A percentile compares a stretch with the other conserved stretches of the same genome.
These are phyloP conservation scores for Paracamarosporium sp. DNA, from an alignment of 2,329 filamentous ascomycete genomes.

Conservation along the genomic window DNA sequence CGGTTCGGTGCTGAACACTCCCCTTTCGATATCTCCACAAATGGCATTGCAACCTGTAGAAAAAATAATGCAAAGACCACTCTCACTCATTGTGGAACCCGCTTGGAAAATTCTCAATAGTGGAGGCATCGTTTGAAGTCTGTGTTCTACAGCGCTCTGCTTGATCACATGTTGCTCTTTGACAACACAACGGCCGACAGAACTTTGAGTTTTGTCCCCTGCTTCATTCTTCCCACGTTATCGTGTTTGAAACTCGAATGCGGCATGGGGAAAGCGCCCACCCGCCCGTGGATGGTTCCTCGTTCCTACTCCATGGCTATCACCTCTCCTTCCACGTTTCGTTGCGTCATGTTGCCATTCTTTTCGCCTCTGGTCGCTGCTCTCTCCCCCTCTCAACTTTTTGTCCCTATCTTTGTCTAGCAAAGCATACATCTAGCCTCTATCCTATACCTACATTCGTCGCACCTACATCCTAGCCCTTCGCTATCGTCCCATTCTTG, in stretches of 20 bases:
- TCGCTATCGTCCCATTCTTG: constrained; percentile 10
- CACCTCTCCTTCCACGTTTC: constrained; percentile 1
- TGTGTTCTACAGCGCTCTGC: too few species aligned
- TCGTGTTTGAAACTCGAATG: not conserved
- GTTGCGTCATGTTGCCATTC: constrained; percentile 6
- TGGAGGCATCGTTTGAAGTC: too few species aligned
- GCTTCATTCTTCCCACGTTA: too few species aligned
- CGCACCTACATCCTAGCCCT: constrained; percentile 20
- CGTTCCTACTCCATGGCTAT: not conserved
- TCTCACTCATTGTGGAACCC: too few species aligned
- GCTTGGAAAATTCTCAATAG: too few species aligned
- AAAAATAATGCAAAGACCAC: too few species aligned
- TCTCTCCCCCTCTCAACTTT: constrained; percentile 6
- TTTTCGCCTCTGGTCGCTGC: not conserved
- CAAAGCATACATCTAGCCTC: constrained; percentile 1
- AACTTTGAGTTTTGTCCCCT: too few species aligned
- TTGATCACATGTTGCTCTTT: too few species aligned
- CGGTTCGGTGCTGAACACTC: not conserved
- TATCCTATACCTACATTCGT: constrained; percentile 17
- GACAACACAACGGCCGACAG: too few species aligned
- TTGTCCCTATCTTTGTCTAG: constrained; percentile 2
- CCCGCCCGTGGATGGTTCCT: not conserved
- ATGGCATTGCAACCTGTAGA: too few species aligned
- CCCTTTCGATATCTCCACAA: not conserved
- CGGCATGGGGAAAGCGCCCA: not conserved